Conservation (phyloP, 768 basidiomycete genomes). For the Tricholoma flavovirens region DNA sequence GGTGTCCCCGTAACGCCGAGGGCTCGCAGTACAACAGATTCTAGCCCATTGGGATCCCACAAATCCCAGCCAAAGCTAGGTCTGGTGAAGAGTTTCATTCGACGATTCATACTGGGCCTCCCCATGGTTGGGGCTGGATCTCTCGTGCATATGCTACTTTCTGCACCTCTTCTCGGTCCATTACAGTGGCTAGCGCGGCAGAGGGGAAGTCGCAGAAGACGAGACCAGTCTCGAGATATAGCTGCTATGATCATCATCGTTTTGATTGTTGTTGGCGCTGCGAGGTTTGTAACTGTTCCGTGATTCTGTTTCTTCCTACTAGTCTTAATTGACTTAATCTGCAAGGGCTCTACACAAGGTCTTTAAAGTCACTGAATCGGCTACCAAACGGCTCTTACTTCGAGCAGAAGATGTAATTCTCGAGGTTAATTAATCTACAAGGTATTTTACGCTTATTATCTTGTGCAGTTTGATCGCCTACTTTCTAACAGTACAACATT, state of each 20-base stretch:
- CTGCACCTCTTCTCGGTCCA: constrained; percentile 59
- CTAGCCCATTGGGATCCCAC: constrained; percentile 13
- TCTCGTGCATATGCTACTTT: constrained; percentile 63
- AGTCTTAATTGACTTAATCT: constrained; percentile 10
- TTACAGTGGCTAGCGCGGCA: constrained; percentile 67
- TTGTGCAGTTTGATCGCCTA: not conserved
- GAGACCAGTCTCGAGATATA: constrained; percentile 54
- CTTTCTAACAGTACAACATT: too few relatives aligned
- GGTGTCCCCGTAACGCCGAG: constrained; percentile 13
- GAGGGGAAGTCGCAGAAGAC: constrained; percentile 47
- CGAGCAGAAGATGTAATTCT: constrained; percentile 78
- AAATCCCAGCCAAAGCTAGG: constrained; percentile 30
- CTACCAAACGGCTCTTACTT: constrained; percentile 54
- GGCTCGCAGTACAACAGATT: constrained; percentile 5
- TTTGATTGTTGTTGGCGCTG: constrained; percentile 55
- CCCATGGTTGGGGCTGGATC: constrained; percentile 76
- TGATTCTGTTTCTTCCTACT: not conserved
- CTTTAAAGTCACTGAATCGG: constrained; percentile 54
- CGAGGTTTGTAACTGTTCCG: constrained; percentile 39
- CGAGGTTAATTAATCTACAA: constrained; percentile 51
- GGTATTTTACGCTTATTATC: not conserved
- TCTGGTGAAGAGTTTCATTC: constrained; percentile 50
- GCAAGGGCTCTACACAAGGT: constrained; percentile 65
- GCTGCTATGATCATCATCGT: constrained; percentile 60
- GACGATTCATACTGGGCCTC: constrained; percentile 71